Conservation (phyloP, 352 stramenopile genomes). For the Globisporangium splendens region DNA sequence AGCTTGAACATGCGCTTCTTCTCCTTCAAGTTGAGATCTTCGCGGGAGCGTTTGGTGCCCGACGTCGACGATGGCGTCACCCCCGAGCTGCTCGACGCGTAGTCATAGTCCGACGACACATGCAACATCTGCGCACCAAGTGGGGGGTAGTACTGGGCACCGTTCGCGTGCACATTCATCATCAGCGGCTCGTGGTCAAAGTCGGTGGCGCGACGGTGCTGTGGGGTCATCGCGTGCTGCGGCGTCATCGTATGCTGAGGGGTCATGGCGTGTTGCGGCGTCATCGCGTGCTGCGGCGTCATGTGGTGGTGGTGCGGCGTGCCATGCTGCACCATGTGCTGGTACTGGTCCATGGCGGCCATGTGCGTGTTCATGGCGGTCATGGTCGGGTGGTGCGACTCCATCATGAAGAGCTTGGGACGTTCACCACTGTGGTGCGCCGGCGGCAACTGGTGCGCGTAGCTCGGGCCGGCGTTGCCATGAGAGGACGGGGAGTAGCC, state of each 20-base stretch:
- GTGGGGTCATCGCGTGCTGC: conserved; percentile 22
- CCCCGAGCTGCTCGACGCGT: conserved; percentile 29
- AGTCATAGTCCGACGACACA: conserved; percentile 57
- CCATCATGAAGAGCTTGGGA: conserved; percentile 51
- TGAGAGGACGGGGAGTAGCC: conserved; percentile 5
- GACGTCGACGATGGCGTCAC: conserved; percentile 30
- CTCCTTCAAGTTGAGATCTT: conserved; percentile 83
- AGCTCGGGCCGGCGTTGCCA: conserved; percentile 1
- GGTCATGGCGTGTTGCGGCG: conserved; percentile 37
- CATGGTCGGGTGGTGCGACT: conserved; percentile 14
- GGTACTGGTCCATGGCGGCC: conserved; percentile 22
- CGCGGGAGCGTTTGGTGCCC: conserved; percentile 58
- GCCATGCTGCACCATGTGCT: conserved; percentile 47
- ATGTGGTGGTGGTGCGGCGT: conserved; percentile 26
- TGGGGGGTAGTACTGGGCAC: conserved; percentile 43
- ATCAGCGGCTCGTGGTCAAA: conserved; percentile 61
- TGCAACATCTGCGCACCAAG: conserved; percentile 49
- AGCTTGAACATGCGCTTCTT: conserved; percentile 91
- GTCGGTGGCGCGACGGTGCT: conserved; percentile 24
- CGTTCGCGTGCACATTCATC: conserved; percentile 39
- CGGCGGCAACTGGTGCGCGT: conserved; percentile 14
- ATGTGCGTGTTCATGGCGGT: conserved; percentile 18
- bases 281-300: conserved; percentile 36
- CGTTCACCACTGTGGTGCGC: conserved; percentile 48
- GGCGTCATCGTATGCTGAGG: conserved; percentile 27